Evolutionary conservation across 2,329 filamentous ascomycete species (phyloP).

Genomic region (Cercospora sp.): DNA sequence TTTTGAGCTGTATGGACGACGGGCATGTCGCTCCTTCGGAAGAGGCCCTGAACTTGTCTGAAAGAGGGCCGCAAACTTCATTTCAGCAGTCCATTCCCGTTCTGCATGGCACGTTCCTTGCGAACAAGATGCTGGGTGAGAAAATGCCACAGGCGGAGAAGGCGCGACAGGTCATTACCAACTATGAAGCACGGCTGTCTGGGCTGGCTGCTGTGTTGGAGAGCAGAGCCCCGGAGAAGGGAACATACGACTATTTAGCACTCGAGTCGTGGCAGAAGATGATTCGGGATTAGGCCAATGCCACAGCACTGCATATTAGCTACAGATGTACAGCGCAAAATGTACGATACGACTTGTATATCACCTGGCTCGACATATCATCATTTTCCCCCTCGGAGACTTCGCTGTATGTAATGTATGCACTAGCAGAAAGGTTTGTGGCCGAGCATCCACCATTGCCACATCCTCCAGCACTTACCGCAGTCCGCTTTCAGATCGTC

Average conservation of each 20-base stretch:
- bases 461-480: neutral
- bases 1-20: constrained; percentile 35
- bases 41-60: neutral
- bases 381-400: neutral
- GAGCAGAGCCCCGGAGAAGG: constrained; percentile 25
- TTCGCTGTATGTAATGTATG: neutral
- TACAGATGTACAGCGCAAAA: neutral
- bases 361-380: neutral
- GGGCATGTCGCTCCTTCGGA: constrained; percentile 6
- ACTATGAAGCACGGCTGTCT: constrained; percentile 33
- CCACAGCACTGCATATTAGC: neutral
- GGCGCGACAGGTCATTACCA: constrained; percentile 28
- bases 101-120: constrained; percentile 49
- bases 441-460: neutral
- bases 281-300: constrained; percentile 21
- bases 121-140: constrained; percentile 44
- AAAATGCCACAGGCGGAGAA: constrained; percentile 35
- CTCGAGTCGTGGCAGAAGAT: constrained; percentile 33
- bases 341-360: constrained; percentile 1
- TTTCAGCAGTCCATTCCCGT: constrained; percentile 42
- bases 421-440: neutral
- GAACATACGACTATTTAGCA: constrained; percentile 33
- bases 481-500: neutral
- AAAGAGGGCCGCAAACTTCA: constrained; percentile 23
- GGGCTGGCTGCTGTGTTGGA: constrained; percentile 31